A percentile compares a stretch with the other conserved stretches of the same genome.
Conservation (phyloP, 306 rosid species). For the Datisca glomerata region DNA sequence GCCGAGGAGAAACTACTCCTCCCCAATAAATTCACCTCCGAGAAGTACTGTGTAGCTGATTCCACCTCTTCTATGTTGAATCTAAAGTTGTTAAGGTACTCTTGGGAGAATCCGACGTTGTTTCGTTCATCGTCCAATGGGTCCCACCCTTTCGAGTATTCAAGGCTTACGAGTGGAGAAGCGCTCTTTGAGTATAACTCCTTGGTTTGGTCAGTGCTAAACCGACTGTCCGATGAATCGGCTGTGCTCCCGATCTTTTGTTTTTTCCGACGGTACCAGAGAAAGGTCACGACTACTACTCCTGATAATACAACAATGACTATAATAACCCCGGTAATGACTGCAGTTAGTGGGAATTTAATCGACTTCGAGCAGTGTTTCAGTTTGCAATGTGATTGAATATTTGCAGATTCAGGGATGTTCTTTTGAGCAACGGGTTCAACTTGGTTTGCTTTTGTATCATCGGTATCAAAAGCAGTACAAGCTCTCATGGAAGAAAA, state of each 20-base stretch:
- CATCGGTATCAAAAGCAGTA: slow-evolving; percentile 24
- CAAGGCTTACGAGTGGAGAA: slow-evolving; percentile 75
- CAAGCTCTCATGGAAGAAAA: slow-evolving; percentile 48
- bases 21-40: slow-evolving; percentile 59
- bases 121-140: slow-evolving; percentile 36
- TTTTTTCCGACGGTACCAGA: slow-evolving; percentile 47
- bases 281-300: slow-evolving; percentile 25
- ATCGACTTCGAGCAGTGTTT: slow-evolving; percentile 39
- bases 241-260: slow-evolving; percentile 54
- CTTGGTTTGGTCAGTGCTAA: slow-evolving; percentile 55
- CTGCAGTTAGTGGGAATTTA: slow-evolving; percentile 28
- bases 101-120: slow-evolving; percentile 36
- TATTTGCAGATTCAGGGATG: slow-evolving; percentile 43
- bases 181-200: slow-evolving; percentile 45
- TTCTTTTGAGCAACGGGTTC: slow-evolving; percentile 17
- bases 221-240: slow-evolving; percentile 41
- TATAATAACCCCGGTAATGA: slow-evolving; percentile 32
- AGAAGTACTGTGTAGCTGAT: slow-evolving; percentile 77
- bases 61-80: slow-evolving; percentile 87
- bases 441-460: slow-evolving; percentile 15
- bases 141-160: slow-evolving; percentile 71
- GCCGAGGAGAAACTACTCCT: slow-evolving; percentile 79
- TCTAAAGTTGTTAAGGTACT: slow-evolving; percentile 30
- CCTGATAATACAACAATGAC: slow-evolving; percentile 26
- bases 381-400: slow-evolving; percentile 31